These are phyloP conservation scores for Aspergillus caelatus DNA, from an alignment of 2,329 filamentous ascomycete genomes.

Conservation along the genomic window DNA sequence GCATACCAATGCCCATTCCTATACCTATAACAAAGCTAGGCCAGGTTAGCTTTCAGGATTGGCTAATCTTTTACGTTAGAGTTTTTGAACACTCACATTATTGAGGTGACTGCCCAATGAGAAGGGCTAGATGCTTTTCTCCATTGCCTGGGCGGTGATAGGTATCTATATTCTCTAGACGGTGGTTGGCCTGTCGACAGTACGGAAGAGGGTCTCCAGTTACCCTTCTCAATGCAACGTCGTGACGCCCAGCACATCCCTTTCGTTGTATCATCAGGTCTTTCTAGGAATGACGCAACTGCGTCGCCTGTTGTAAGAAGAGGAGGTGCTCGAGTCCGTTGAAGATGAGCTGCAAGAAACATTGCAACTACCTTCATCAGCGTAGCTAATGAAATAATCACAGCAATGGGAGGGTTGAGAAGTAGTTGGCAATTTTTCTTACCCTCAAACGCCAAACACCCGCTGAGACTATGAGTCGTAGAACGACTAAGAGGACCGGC, in stretches of 20 bases:
- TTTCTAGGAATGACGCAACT: background rate
- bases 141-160: no score
- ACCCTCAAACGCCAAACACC: background rate
- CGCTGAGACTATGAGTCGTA: background rate
- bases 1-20: no score
- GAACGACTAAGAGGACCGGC: no score
- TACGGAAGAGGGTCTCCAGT: no score
- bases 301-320: background rate
- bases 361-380: background rate
- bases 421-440: slow-evolving; percentile 1
- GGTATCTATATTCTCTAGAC: no score
- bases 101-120: no score
- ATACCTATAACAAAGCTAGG: no score
- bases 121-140: background rate
- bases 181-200: no score
- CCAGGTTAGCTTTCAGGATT: no score
- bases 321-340: background rate
- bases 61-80: no score
- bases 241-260: background rate
- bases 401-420: background rate
- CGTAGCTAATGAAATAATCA: background rate
- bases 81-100: no score
- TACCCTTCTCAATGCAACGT: background rate
- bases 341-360: background rate
- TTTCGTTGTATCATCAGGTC: background rate